A percentile compares a stretch with the other conserved stretches of the same genome.
Evolutionary conservation across 169 alveolate genomes (phyloP).

Genomic region (Miamiensis avidus): DNA sequence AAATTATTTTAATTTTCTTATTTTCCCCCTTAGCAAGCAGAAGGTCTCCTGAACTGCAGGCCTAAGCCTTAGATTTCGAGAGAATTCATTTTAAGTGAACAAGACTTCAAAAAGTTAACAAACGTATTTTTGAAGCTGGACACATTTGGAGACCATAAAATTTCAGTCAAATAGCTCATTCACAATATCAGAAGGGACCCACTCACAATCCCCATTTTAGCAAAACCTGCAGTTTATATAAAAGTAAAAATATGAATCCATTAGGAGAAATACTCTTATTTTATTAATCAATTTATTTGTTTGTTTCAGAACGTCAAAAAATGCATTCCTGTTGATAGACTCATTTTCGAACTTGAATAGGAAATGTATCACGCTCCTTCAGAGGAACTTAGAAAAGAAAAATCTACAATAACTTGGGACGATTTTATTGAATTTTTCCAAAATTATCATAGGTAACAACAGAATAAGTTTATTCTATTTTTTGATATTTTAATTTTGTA

Average conservation of each 20-base stretch:
- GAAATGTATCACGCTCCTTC: not conserved
- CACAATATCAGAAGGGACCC: not conserved
- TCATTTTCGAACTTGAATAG: not conserved
- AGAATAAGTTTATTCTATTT: no score
- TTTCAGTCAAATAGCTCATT: constrained; percentile 5
- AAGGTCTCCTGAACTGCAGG: not conserved
- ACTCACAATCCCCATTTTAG: not conserved
- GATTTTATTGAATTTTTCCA: not conserved
- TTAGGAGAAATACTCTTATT: no score
- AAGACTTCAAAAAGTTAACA: not conserved
- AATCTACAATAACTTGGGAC: constrained; percentile 13
- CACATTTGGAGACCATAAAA: constrained; percentile 21
- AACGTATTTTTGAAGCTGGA: constrained; percentile 13
- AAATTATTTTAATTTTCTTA: no score
- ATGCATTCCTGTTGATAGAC: not conserved
- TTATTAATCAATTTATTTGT: no score
- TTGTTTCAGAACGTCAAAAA: not conserved
- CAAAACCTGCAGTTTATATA: constrained; percentile 1
- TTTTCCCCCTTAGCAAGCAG: not conserved
- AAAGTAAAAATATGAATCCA: no score
- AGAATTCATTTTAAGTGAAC: constrained; percentile 2
- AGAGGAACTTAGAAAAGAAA: constrained; percentile 12
- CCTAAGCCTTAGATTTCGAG: not conserved
- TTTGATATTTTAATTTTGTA: no score
- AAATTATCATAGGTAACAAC: not conserved